Percentiles rank a stretch among this genome's conserved stretches.
phyloP scores from a whole-genome alignment of 352 stramenopile species.

The Aphanomyces invadans region DNA sequence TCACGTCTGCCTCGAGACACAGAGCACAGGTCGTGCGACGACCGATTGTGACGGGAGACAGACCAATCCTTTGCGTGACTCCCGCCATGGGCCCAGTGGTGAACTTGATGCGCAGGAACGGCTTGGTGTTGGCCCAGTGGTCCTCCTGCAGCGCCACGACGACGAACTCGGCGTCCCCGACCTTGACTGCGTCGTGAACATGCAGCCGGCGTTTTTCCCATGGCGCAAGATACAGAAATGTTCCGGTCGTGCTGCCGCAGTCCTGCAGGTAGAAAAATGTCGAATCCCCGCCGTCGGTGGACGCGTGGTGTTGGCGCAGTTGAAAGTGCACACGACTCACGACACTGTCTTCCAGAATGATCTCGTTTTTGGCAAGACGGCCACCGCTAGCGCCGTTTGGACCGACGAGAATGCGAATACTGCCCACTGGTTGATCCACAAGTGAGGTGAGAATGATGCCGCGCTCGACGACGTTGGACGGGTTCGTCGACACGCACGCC shows the following conservation, averaged over 20 bases:
- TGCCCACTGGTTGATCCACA: slow-evolving; percentile 18
- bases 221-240: slow-evolving; percentile 70
- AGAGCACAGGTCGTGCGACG: slow-evolving; percentile 65
- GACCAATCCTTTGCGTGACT: slow-evolving; percentile 67
- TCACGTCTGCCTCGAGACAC: slow-evolving; percentile 75
- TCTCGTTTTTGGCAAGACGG: slow-evolving; percentile 73
- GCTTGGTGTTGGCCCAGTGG: slow-evolving; percentile 43
- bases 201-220: slow-evolving; percentile 59
- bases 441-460: slow-evolving; percentile 17
- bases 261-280: slow-evolving; percentile 71
- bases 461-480: not conserved
- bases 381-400: slow-evolving; percentile 42
- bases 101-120: slow-evolving; percentile 70
- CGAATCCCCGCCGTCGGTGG: not conserved
- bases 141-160: slow-evolving; percentile 67
- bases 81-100: slow-evolving; percentile 62
- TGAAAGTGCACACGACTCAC: slow-evolving; percentile 77
- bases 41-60: slow-evolving; percentile 64
- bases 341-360: slow-evolving; percentile 79
- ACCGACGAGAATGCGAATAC: slow-evolving; percentile 22
- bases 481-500: no score
- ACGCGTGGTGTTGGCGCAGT: slow-evolving; percentile 27
- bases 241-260: slow-evolving; percentile 68
- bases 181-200: slow-evolving; percentile 59
- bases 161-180: slow-evolving; percentile 76